Conservation (phyloP, 2,329 filamentous ascomycete genomes). For the Colletotrichum incanum region DNA sequence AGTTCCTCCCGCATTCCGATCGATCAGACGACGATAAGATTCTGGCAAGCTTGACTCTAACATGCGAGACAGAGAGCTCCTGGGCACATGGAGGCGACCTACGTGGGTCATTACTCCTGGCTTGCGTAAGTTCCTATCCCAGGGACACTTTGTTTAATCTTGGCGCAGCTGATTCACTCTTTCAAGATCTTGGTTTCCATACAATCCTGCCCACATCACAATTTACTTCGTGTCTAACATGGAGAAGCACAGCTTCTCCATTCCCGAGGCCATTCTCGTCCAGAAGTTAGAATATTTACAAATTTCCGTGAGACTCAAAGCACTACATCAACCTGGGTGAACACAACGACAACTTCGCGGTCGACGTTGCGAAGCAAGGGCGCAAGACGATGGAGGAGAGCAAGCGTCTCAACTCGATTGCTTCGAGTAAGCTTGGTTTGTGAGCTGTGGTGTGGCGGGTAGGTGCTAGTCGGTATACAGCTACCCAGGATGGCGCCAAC, state of each 20-base stretch:
- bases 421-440: constrained; percentile 4
- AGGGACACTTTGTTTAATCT: no score
- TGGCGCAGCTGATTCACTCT: neutral
- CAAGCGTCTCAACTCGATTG: constrained; percentile 17
- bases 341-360: neutral
- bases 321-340: constrained; percentile 16
- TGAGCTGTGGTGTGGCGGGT: neutral
- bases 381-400: constrained; percentile 11
- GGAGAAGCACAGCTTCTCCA: neutral
- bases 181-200: constrained; percentile 28
- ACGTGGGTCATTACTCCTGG: constrained; percentile 27
- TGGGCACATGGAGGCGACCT: neutral
- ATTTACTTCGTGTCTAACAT: neutral
- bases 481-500: constrained; percentile 9
- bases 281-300: constrained; percentile 19
- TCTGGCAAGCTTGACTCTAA: neutral
- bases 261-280: constrained; percentile 15
- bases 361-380: constrained; percentile 14
- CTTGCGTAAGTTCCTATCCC: constrained; percentile 5
- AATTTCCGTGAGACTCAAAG: neutral
- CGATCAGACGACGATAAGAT: neutral
- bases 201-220: constrained; percentile 24
- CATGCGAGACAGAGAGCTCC: constrained; percentile 16
- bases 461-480: neutral
- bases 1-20: neutral